Evolutionary conservation across 1,284 basidiomycete genomes (phyloP), one percentile per base, ranked within the genome.

Genomic region (Cystobasidium slooffiae): DNA sequence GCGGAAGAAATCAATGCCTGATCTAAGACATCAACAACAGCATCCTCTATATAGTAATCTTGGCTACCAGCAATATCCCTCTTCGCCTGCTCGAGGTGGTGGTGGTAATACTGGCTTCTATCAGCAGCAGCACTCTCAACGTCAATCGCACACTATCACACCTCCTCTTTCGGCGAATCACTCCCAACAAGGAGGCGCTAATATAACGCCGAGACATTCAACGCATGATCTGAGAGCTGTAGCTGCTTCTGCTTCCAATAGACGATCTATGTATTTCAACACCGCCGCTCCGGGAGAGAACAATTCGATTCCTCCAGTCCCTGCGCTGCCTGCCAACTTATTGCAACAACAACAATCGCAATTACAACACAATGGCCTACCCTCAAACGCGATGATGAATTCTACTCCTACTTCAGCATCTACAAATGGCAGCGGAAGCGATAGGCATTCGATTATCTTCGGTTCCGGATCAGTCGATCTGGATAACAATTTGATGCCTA

Each of bases 1-100:
- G 63, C 88, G 64, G 16, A 97, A 97, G 86, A 96, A 96, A 84
- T 95, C 93, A 18, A 97, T 97, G 94, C 94, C 94, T 3, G 91
- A 80, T 65, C 68, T 80, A 68, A 75, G 80, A 55, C 49, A 67
- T 47, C 55, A 69, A 22, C 65, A 75, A n/a, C 72, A 72, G 46
- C 67, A 75, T 56, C 61, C 74, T 8, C 81, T 81, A 75, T 82
- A 66, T 43, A 49, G 61, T n/a, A 63, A 63, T 63, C 43, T n/a
- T 80, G 80, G 81, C 82, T 78, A 81, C 79, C 64, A 67, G 51
- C 64, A 55, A n/a, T 9, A 22, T 59, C 31, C 39, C 9, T 41
- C 56, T 3, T 39, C 39, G 1, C 43, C 56, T 39, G 37, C 8
- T 5, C 31, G 31, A 31, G 31, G 31, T 31, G 31, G 31, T 31